phyloP scores from a whole-genome alignment of 441 rosid genomes.

The Erysimum cheiri region DNA sequence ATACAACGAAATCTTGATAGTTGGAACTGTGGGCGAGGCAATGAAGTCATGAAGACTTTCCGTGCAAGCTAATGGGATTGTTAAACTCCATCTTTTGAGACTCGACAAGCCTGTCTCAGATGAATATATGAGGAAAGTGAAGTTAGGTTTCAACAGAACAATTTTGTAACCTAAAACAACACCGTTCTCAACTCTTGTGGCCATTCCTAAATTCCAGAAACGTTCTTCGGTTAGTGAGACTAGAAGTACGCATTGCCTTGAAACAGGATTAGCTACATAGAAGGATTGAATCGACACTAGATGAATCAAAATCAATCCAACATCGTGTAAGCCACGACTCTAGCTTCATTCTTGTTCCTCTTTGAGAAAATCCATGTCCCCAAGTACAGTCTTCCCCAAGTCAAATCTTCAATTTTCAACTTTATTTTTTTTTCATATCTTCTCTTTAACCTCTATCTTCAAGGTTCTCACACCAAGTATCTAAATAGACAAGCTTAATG shows the following conservation, averaged over 20 bases:
- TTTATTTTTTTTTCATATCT: too few species aligned
- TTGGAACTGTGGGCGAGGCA: too few species aligned
- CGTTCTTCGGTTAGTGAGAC: not conserved
- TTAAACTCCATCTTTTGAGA: not conserved
- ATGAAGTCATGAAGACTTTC: conserved; percentile 9
- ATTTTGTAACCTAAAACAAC: conserved; percentile 12
- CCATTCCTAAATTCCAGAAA: not conserved
- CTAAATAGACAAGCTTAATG: too few species aligned
- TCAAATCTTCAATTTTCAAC: too few species aligned
- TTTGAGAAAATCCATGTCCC: too few species aligned
- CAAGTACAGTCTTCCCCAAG: too few species aligned
- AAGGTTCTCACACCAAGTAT: too few species aligned
- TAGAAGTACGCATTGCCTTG: conserved; percentile 4
- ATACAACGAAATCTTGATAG: not conserved
- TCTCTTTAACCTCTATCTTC: too few species aligned
- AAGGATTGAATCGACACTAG: not conserved
- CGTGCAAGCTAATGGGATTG: conserved; percentile 15
- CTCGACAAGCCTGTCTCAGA: conserved; percentile 25
- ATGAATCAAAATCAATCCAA: conserved; percentile 1
- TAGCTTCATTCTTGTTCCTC: too few species aligned
- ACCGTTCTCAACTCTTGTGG: not conserved
- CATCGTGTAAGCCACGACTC: conserved; percentile 20
- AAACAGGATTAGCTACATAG: conserved; percentile 20
- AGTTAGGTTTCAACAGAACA: not conserved
- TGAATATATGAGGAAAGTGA: not conserved